Evolutionary conservation across 805 yeast genomes (phyloP).

Genomic region (Kodamaea neixiangensis): DNA sequence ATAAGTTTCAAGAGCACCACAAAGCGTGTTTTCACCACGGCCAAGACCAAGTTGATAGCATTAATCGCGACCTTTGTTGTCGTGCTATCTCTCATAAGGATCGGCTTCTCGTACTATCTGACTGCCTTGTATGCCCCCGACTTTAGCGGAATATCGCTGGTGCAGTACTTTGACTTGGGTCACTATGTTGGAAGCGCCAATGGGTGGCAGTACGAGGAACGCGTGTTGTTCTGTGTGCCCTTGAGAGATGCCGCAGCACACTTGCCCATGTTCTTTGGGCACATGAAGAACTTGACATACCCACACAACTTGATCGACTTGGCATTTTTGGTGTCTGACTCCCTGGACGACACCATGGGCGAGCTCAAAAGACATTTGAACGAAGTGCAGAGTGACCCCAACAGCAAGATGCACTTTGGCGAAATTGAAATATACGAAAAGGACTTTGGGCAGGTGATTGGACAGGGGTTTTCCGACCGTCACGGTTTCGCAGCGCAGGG

Average conservation of each 20-base stretch:
- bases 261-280: conserved; percentile 84
- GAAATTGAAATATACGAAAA: conserved; percentile 85
- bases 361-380: conserved; percentile 57
- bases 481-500: conserved; percentile 98
- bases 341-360: conserved; percentile 84
- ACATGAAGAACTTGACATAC: conserved; percentile 76
- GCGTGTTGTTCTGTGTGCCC: conserved; percentile 85
- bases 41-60: conserved; percentile 9
- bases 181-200: conserved; percentile 63
- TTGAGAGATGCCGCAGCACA: conserved; percentile 90
- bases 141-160: conserved; percentile 34
- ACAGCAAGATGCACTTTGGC: conserved; percentile 68
- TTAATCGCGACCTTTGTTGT: conserved; percentile 2
- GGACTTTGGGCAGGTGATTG: conserved; percentile 91
- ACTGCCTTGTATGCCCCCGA: conserved; percentile 32
- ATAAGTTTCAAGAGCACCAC: not conserved
- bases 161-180: conserved; percentile 72
- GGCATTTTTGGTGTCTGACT: conserved; percentile 87
- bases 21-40: not conserved
- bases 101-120: not conserved
- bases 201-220: conserved; percentile 80
- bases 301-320: conserved; percentile 83
- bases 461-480: conserved; percentile 90
- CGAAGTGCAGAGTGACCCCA: conserved; percentile 65
- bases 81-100: conserved; percentile 9